Evolutionary conservation across 805 yeast species (phyloP).

Genomic region (Candida pseudoglaebosa): DNA sequence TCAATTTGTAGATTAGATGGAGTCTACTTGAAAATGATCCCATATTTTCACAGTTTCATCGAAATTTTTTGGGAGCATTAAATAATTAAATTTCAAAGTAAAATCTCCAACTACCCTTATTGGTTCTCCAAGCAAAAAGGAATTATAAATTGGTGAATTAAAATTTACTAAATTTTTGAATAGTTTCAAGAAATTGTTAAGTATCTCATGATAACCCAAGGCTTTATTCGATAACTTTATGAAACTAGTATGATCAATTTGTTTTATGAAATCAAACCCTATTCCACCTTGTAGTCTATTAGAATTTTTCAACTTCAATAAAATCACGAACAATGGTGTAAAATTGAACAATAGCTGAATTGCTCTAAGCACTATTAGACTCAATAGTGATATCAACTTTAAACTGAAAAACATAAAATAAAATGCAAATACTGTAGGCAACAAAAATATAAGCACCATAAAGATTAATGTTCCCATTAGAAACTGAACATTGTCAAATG

Average conservation of each 20-base stretch:
- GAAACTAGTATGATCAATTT: conserved; percentile 18
- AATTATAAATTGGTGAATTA: conserved; percentile 16
- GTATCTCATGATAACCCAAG: conserved; percentile 32
- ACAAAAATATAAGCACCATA: conserved; percentile 67
- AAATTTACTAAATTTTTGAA: conserved; percentile 28
- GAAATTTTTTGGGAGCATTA: conserved; percentile 32
- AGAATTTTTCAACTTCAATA: conserved; percentile 77
- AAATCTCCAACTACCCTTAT: conserved; percentile 22
- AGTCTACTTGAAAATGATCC: conserved; percentile 11
- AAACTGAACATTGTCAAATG: conserved; percentile 79
- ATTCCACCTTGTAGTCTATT: conserved; percentile 57
- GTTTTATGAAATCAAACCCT: conserved; percentile 22
- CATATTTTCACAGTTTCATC: conserved; percentile 24
- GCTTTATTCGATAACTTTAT: conserved; percentile 33
- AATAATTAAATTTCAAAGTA: conserved; percentile 25
- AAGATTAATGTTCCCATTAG: conserved; percentile 85
- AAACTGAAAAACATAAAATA: conserved; percentile 67
- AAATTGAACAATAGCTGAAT: conserved; percentile 67
- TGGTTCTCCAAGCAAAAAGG: conserved; percentile 25
- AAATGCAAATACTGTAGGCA: conserved; percentile 87
- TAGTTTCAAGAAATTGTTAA: conserved; percentile 26
- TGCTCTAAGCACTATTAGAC: conserved; percentile 54
- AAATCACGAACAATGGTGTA: conserved; percentile 78
- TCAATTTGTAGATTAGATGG: not conserved
- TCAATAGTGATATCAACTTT: conserved; percentile 47